Evolutionary conservation across 139 green algal species (phyloP).

Genomic region (Closterium sp.): DNA sequence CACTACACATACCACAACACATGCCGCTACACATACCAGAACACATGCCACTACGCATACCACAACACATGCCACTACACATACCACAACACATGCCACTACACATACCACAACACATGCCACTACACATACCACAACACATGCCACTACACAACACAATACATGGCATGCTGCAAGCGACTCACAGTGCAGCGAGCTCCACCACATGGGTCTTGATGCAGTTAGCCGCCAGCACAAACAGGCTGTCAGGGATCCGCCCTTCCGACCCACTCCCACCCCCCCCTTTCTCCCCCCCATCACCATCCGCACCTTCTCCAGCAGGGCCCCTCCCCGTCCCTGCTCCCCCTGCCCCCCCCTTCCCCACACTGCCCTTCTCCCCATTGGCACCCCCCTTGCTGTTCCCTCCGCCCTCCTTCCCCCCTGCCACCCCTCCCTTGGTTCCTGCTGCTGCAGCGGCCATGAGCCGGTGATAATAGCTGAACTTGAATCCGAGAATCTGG

Average conservation of each 20-base stretch:
- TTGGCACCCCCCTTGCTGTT: neutral
- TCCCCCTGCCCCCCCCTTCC: neutral
- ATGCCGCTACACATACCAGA: too few relatives aligned
- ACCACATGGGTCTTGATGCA: slow-evolving; percentile 51
- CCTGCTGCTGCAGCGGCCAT: neutral
- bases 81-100: slow-evolving; percentile 51
- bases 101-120: too few relatives aligned
- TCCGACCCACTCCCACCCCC: neutral
- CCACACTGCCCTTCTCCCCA: neutral
- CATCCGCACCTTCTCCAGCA: too few relatives aligned
- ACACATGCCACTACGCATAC: too few relatives aligned
- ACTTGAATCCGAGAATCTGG: slow-evolving; percentile 69
- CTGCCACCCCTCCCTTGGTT: neutral
- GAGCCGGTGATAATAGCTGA: slow-evolving; percentile 58
- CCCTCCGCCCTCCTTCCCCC: neutral
- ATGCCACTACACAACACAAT: too few relatives aligned
- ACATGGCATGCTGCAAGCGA: neutral
- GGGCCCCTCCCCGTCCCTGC: too few relatives aligned
- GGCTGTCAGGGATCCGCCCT: neutral
- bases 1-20: too few relatives aligned
- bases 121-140: neutral
- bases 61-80: too few relatives aligned
- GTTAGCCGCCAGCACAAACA: slow-evolving; percentile 54
- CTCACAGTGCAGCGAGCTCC: slow-evolving; percentile 7
- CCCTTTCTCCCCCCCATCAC: too few relatives aligned